Percentiles rank a stretch among this genome's conserved stretches.
Evolutionary conservation across 768 basidiomycete species (phyloP).

Genomic region (Mycena kentingensis): DNA sequence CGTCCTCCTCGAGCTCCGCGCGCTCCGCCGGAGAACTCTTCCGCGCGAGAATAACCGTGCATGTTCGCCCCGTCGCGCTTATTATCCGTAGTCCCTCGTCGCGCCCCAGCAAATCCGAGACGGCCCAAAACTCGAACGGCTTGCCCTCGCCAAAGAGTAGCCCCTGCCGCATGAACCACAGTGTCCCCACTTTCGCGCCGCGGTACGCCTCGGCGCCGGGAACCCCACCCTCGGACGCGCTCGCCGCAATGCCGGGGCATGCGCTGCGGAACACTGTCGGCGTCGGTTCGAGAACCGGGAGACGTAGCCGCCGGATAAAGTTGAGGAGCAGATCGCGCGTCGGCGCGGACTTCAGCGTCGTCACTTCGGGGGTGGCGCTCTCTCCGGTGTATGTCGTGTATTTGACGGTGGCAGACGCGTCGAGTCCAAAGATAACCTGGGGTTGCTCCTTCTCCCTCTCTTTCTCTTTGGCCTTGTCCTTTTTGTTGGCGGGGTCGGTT

Average conservation of each 20-base stretch:
- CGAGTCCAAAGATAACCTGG: slow-evolving; percentile 73
- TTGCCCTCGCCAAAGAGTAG: slow-evolving; percentile 76
- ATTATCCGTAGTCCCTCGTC: slow-evolving; percentile 54
- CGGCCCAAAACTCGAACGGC: slow-evolving; percentile 76
- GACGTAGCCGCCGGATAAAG: slow-evolving; percentile 52
- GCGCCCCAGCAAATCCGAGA: slow-evolving; percentile 55
- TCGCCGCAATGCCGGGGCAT: slow-evolving; percentile 39
- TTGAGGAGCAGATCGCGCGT: slow-evolving; percentile 51
- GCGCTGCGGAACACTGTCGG: slow-evolving; percentile 58
- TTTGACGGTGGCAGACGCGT: slow-evolving; percentile 54
- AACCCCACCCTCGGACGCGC: slow-evolving; percentile 44
- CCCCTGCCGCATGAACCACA: slow-evolving; percentile 72
- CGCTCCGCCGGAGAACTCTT: slow-evolving; percentile 32
- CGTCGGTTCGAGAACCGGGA: slow-evolving; percentile 50
- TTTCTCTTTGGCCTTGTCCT: slow-evolving; percentile 29
- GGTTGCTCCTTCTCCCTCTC: slow-evolving; percentile 39
- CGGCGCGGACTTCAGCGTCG: slow-evolving; percentile 48
- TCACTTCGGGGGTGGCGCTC: slow-evolving; percentile 26
- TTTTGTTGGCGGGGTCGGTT: slow-evolving; percentile 44
- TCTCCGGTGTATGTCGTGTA: slow-evolving; percentile 40
- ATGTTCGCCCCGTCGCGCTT: slow-evolving; percentile 68
- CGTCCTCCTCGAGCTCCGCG: slow-evolving; percentile 40
- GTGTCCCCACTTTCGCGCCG: slow-evolving; percentile 66
- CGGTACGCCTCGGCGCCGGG: slow-evolving; percentile 72
- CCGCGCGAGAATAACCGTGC: slow-evolving; percentile 57